A percentile compares a stretch with the other conserved stretches of the same genome.
Conservation (phyloP, 805 yeast genomes). For the Kodamaea leandrae region DNA sequence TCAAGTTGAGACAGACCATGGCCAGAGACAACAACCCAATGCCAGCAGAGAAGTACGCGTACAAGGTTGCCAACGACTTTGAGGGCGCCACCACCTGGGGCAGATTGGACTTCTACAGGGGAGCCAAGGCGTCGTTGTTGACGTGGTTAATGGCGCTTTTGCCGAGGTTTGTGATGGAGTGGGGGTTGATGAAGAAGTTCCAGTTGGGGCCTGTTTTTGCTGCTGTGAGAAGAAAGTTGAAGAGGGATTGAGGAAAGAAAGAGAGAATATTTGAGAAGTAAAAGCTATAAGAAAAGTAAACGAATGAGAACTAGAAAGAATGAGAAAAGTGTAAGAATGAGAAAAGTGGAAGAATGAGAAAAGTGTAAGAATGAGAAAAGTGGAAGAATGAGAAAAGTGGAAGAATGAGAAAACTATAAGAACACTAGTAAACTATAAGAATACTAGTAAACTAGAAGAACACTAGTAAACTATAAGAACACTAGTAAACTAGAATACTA, state of each 20-base stretch:
- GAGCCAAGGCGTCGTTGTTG: constrained; percentile 1
- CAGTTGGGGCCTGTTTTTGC: constrained; percentile 26
- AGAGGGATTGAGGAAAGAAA: neutral
- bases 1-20: constrained; percentile 55
- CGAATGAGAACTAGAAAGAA: too few species aligned
- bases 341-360: too few species aligned
- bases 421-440: too few species aligned
- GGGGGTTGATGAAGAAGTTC: constrained; percentile 36
- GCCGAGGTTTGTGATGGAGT: constrained; percentile 41
- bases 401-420: too few species aligned
- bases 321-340: too few species aligned
- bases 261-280: neutral
- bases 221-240: constrained; percentile 2
- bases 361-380: too few species aligned
- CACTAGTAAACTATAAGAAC: too few species aligned
- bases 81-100: constrained; percentile 5
- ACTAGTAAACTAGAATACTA: too few species aligned
- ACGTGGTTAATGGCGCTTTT: constrained; percentile 3
- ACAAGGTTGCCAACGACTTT: constrained; percentile 50
- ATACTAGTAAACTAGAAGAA: too few species aligned
- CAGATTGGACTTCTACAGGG: constrained; percentile 5
- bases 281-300: too few species aligned
- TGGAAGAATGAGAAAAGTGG: too few species aligned
- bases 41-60: constrained; percentile 57
- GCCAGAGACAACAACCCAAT: constrained; percentile 59